Evolutionary conservation across 768 basidiomycete genomes (phyloP).

Genomic region (Amanita molliuscula): DNA sequence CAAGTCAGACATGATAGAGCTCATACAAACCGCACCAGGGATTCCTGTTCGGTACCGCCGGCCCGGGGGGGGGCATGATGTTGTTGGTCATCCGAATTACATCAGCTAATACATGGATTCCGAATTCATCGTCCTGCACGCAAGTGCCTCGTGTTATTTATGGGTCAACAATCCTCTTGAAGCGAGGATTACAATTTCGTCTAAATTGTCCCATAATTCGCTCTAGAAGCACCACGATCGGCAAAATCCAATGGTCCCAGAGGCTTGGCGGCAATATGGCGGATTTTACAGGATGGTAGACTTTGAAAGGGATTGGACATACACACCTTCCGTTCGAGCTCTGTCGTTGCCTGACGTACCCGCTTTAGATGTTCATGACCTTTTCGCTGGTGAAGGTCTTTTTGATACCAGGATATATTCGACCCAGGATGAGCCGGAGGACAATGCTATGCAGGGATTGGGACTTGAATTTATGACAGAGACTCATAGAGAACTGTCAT

Average conservation of each 20-base stretch:
- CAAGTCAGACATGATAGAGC: not conserved
- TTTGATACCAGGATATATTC: not conserved
- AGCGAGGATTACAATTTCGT: not conserved
- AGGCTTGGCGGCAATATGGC: conserved; percentile 1
- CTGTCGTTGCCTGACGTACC: not conserved
- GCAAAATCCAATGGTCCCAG: not conserved
- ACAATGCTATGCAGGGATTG: not conserved
- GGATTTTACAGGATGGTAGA: conserved; percentile 3
- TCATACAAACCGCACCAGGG: not conserved
- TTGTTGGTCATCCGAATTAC: not conserved
- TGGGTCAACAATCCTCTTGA: not conserved
- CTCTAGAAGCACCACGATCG: not conserved
- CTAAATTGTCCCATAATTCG: not conserved
- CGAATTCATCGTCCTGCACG: not conserved
- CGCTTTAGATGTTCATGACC: not conserved
- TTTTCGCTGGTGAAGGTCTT: not conserved
- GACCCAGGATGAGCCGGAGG: no score
- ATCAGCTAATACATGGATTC: not conserved
- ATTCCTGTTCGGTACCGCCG: no score
- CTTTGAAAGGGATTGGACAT: not conserved
- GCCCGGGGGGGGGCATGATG: no score
- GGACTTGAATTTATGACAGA: not conserved
- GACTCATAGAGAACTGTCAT: not conserved
- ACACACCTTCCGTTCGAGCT: not conserved
- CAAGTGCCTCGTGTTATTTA: conserved; percentile 2